Evolutionary conservation across 2,329 filamentous ascomycete genomes (phyloP), one percentile per base, ranked within the genome.

Genomic region (Paecilomyces niveus): DNA sequence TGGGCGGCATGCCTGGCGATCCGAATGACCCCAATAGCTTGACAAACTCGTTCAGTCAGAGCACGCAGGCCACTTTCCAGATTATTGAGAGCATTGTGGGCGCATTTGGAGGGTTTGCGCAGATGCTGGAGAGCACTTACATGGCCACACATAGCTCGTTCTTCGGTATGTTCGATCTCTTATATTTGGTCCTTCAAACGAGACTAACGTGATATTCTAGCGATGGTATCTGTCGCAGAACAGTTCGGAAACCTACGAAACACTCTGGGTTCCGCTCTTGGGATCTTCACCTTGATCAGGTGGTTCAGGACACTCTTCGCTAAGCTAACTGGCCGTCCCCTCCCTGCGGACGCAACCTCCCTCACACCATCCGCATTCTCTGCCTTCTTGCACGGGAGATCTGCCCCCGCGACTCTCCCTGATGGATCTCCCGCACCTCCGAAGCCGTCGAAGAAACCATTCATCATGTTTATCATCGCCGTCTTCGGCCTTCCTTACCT

Each of bases 81-180:
- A 91, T 99, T 83, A 91, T 99, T 55, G 94, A 99, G 78, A 94
- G 92, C 66, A 89, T 99, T 59, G 94, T 99, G 13, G 90, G 91
- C 24, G 92, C 94, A 2, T 99, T 99, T 79, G 92, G 92, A 21
- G 94, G 95, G 0, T 97, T 99, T 72, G 91, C 95, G 11, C 94
- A 99, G 79, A 99, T 99, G 94, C 83, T 99, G 29, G 94, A 99
- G 78, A 97, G 94, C 80, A 97, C 94, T 10, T 99, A 97, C 69
- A 99, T 99, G 95, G 94, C 95, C 31, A 99, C 94, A 0, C 94
- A 99, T 76, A 97, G 92, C 5, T 96, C 91, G 57, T 99, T 99
- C 76, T 99, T 97, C 70, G 92, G 92, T 96, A 83, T 68, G 88
- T 76, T 13, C 55, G n/a, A 32, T 49, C 10, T 55, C 35, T 53